phyloP scores from a whole-genome alignment of 768 basidiomycete species.

The Rossbeevera mucosa region DNA sequence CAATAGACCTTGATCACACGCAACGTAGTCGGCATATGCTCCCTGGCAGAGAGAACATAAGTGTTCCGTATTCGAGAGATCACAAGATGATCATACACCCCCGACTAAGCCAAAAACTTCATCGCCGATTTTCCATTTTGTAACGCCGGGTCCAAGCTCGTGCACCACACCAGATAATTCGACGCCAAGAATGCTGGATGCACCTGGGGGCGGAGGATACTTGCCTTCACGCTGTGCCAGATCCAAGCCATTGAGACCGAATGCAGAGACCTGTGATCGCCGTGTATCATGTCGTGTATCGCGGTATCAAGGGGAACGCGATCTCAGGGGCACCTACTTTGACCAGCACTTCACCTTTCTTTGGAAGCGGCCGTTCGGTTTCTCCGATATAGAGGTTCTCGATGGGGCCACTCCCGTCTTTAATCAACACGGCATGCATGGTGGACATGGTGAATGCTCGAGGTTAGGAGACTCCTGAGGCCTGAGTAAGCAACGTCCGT shows the following conservation, averaged over 20 bases:
- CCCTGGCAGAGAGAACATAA: slow-evolving; percentile 46
- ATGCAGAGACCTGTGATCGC: slow-evolving; percentile 59
- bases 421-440: slow-evolving; percentile 81
- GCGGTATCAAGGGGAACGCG: not conserved
- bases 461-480: not conserved
- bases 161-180: slow-evolving; percentile 76
- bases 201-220: slow-evolving; percentile 79
- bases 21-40: slow-evolving; percentile 87
- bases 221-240: slow-evolving; percentile 62
- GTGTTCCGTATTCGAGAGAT: not conserved
- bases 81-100: slow-evolving; percentile 50
- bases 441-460: slow-evolving; percentile 11
- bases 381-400: slow-evolving; percentile 80
- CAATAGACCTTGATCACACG: slow-evolving; percentile 58
- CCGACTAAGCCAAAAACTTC: slow-evolving; percentile 76
- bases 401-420: slow-evolving; percentile 66
- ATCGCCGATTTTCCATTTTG: slow-evolving; percentile 57
- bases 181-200: slow-evolving; percentile 73
- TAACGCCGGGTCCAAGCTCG: slow-evolving; percentile 47
- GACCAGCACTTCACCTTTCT: slow-evolving; percentile 65
- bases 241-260: slow-evolving; percentile 91
- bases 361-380: slow-evolving; percentile 54
- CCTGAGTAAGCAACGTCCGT: not conserved
- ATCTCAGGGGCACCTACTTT: slow-evolving; percentile 46
- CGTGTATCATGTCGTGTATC: not conserved